phyloP scores from a whole-genome alignment of 2,329 filamentous ascomycete species.

The Geosmithia flava region DNA sequence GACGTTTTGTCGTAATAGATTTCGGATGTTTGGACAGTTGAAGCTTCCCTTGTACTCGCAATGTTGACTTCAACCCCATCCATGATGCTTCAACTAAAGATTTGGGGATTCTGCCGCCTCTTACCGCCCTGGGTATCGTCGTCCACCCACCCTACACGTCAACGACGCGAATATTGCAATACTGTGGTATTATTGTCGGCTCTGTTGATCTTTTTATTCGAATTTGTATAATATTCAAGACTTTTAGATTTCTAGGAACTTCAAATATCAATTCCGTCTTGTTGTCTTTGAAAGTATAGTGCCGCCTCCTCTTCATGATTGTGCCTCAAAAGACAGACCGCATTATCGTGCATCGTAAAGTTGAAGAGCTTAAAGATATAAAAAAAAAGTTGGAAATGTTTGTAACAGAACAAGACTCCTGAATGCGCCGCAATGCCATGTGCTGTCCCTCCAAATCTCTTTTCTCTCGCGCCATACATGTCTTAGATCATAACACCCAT shows the following conservation, averaged over 20 bases:
- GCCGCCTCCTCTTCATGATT: too few species aligned
- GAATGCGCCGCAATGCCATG: conserved; percentile 15
- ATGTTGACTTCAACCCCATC: background rate
- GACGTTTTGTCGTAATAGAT: background rate
- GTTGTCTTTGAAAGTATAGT: too few species aligned
- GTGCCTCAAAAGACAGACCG: too few species aligned
- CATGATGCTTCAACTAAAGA: background rate
- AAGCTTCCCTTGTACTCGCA: too few species aligned
- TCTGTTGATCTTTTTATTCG: too few species aligned
- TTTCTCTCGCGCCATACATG: background rate
- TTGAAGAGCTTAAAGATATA: background rate
- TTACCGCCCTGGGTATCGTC: background rate
- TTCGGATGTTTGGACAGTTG: too few species aligned
- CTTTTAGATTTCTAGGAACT: background rate
- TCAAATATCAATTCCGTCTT: background rate
- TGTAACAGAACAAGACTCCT: conserved; percentile 11
- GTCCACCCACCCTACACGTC: too few species aligned
- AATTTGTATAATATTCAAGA: too few species aligned
- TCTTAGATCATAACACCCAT: background rate
- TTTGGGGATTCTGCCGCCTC: background rate
- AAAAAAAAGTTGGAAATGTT: background rate
- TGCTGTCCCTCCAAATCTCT: background rate
- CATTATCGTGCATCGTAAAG: background rate
- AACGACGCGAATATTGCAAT: too few species aligned
- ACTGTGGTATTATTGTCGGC: too few species aligned